phyloP scores from a whole-genome alignment of 495 filamentous ascomycete species.

The Haplographium delicatum region DNA sequence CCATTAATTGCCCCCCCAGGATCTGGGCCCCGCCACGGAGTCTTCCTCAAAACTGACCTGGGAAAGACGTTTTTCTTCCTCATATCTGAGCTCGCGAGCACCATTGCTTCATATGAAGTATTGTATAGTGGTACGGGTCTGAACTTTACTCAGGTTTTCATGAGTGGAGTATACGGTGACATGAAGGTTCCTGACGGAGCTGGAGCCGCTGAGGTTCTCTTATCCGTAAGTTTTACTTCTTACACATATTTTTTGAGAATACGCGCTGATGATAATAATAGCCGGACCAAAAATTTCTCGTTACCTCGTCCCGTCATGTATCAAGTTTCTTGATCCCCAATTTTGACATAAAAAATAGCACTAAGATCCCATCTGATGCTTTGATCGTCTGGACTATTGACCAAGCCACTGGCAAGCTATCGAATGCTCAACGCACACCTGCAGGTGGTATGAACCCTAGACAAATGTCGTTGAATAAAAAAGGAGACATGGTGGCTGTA shows the following conservation, averaged over 20 bases:
- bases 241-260: slow-evolving; percentile 40
- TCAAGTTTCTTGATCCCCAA: slow-evolving; percentile 40
- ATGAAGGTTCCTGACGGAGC: slow-evolving; percentile 32
- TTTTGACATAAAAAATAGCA: slow-evolving; percentile 38
- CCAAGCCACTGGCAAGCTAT: slow-evolving; percentile 41
- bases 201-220: slow-evolving; percentile 52
- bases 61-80: slow-evolving; percentile 54
- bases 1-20: slow-evolving; percentile 38
- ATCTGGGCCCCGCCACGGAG: slow-evolving; percentile 63
- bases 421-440: slow-evolving; percentile 43
- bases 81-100: slow-evolving; percentile 55
- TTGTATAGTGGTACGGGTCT: slow-evolving; percentile 46
- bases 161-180: slow-evolving; percentile 35
- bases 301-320: slow-evolving; percentile 59
- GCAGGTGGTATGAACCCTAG: slow-evolving; percentile 57
- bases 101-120: slow-evolving; percentile 54
- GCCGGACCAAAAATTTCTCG: slow-evolving; percentile 55
- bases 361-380: slow-evolving; percentile 30
- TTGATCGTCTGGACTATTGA: slow-evolving; percentile 36
- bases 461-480: slow-evolving; percentile 60
- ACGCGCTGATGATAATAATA: not conserved
- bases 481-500: slow-evolving; percentile 54
- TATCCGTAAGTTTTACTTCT: slow-evolving; percentile 28
- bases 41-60: slow-evolving; percentile 45
- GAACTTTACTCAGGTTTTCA: slow-evolving; percentile 38